Evolutionary conservation across 768 basidiomycete species (phyloP).

Genomic region (Neoboletus subvelutipes): DNA sequence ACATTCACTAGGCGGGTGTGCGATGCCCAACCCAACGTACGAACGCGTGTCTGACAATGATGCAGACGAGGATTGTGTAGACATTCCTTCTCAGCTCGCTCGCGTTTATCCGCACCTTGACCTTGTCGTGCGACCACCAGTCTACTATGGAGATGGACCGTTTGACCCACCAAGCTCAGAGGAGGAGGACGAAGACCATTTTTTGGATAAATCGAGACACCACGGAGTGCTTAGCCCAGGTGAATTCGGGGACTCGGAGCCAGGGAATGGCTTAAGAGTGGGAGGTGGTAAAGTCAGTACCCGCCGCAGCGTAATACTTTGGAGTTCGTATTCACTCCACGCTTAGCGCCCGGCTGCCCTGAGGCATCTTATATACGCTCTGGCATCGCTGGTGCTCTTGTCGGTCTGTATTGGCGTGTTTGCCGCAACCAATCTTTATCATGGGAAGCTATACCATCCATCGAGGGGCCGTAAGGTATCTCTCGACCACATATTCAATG

Average conservation of each 20-base stretch:
- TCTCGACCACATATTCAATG: conserved; percentile 92
- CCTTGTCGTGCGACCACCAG: conserved; percentile 28
- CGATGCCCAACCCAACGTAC: conserved; percentile 32
- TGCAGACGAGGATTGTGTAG: conserved; percentile 19
- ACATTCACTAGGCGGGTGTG: conserved; percentile 4
- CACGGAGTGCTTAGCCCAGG: not conserved
- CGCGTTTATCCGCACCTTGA: conserved; percentile 7
- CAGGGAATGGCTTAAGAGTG: conserved; percentile 34
- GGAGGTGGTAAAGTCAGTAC: conserved; percentile 38
- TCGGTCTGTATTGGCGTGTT: conserved; percentile 73
- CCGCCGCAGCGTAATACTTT: not conserved
- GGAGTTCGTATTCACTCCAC: conserved; percentile 7
- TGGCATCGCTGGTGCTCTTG: conserved; percentile 58
- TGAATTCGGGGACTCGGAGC: conserved; percentile 24
- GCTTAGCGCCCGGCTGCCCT: conserved; percentile 51
- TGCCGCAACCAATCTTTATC: conserved; percentile 68
- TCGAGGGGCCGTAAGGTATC: conserved; percentile 66
- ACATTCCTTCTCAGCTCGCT: conserved; percentile 6
- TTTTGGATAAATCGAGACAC: conserved; percentile 46
- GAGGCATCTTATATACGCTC: conserved; percentile 59
- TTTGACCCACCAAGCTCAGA: conserved; percentile 82
- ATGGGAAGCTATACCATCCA: conserved; percentile 48
- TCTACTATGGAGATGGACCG: conserved; percentile 74
- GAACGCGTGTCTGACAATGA: conserved; percentile 31
- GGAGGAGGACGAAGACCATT: conserved; percentile 53